Conservation (phyloP, 805 yeast genomes). For the Saccharomycopsis fermentans region DNA sequence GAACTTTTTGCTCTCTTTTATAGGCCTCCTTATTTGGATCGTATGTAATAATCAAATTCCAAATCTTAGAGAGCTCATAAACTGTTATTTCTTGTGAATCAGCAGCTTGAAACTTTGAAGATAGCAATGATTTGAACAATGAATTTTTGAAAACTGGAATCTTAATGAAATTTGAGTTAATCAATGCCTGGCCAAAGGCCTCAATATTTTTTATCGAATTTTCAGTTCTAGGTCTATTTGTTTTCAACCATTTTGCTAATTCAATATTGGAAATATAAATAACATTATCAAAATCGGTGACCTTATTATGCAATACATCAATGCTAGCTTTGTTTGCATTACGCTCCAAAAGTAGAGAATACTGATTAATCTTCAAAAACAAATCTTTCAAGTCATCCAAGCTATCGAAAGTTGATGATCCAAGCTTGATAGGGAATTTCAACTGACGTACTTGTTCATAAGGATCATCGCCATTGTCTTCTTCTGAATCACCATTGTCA, state of each 20-base stretch:
- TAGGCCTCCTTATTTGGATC: slow-evolving; percentile 2
- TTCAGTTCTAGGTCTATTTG: slow-evolving; percentile 15
- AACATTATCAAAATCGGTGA: background rate
- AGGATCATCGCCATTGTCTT: background rate
- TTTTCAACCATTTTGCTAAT: slow-evolving; percentile 12
- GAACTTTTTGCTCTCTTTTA: slow-evolving; percentile 10
- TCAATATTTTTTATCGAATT: slow-evolving; percentile 15
- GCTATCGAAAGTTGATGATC: slow-evolving; percentile 8
- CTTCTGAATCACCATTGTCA: slow-evolving; percentile 1
- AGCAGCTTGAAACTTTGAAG: slow-evolving; percentile 10
- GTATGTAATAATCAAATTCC: slow-evolving; percentile 5
- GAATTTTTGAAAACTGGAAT: slow-evolving; percentile 14
- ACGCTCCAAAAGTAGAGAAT: slow-evolving; percentile 2
- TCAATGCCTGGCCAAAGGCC: slow-evolving; percentile 14
- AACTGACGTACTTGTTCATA: slow-evolving; percentile 1
- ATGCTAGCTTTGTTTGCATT: background rate
- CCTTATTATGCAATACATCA: background rate
- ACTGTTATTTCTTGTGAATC: slow-evolving; percentile 4
- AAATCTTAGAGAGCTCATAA: slow-evolving; percentile 14
- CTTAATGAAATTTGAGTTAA: slow-evolving; percentile 11
- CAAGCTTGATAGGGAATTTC: slow-evolving; percentile 12
- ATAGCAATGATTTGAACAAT: slow-evolving; percentile 5
- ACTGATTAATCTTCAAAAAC: slow-evolving; percentile 7
- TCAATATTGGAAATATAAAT: slow-evolving; percentile 13
- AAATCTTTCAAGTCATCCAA: slow-evolving; percentile 6